Evolutionary conservation across 371 early-diverging fungal genomes (phyloP).

Genomic region (Syncephalastrum racemosum): DNA sequence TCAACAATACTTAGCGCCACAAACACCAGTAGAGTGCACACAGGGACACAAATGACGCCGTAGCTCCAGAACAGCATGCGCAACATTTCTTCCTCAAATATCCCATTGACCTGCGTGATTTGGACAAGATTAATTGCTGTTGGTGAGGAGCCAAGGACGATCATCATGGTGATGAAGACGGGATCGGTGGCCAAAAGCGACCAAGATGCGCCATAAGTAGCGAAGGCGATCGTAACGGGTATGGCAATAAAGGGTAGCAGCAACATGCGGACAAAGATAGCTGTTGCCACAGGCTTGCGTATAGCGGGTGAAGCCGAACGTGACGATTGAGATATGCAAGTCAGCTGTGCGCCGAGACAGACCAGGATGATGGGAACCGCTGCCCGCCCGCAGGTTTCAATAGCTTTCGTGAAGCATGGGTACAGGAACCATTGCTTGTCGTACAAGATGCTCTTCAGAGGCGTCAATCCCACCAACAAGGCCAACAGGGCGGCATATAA

Average conservation of each 20-base stretch:
- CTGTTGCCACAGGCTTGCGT: conserved; percentile 32
- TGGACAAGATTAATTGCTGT: conserved; percentile 62
- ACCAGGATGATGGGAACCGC: conserved; percentile 71
- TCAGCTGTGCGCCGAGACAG: conserved; percentile 71
- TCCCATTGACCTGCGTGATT: conserved; percentile 54
- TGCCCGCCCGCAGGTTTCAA: conserved; percentile 66
- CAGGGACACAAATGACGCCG: conserved; percentile 53
- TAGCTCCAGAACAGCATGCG: conserved; percentile 62
- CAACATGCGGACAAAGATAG: conserved; percentile 48
- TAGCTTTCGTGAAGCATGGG: conserved; percentile 58
- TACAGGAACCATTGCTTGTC: conserved; percentile 53
- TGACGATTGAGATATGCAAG: conserved; percentile 21
- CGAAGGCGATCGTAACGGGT: conserved; percentile 45
- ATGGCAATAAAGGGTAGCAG: conserved; percentile 46
- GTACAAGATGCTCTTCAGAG: conserved; percentile 52
- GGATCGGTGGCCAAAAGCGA: conserved; percentile 51
- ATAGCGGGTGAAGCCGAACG: conserved; percentile 13
- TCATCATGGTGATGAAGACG: conserved; percentile 47
- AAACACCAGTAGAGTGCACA: conserved; percentile 50
- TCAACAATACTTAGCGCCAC: conserved; percentile 40
- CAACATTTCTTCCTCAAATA: conserved; percentile 60
- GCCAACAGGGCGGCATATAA: conserved; percentile 62
- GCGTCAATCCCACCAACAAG: conserved; percentile 54
- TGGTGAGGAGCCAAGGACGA: conserved; percentile 57
- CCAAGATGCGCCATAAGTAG: conserved; percentile 26